Evolutionary conservation across 108 stramenopile species (phyloP), one percentile per base, ranked within the genome.

Genomic region (Halocafeteria seosinensis): DNA sequence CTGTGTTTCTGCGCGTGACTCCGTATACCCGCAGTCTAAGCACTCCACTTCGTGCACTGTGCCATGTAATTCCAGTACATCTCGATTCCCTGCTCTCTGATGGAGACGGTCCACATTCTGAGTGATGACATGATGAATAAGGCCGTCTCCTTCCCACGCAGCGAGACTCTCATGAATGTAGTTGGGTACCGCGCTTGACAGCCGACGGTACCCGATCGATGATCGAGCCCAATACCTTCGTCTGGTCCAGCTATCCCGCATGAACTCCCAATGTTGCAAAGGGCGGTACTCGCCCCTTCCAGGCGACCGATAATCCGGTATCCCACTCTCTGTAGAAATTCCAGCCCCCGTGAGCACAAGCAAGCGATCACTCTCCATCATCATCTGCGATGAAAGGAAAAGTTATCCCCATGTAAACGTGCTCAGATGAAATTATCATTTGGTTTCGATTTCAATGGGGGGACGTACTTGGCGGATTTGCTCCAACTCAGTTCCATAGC

Each of bases 41-140:
- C 97, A 98, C 36, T 62, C 57, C 3, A 95, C 70, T 17, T 79
- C 66, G 55, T 85, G 71, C 47, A 78, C 85, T 28, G 80, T 69
- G 0, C 96, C 96, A 68, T 98, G 96, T 36, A 98, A 67, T 63
- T 92, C 85, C 0, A 88, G 66, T n/a, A 91, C 84, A 36, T 84
- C 71, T 26, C 70, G 64, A 36, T 65, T 69, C 3, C 92, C 96
- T 0, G 87, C 90, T 60, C 67, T 66, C n/a, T 73, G 71, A 70
- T 98, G 96, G 53, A 95, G 81, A 0, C 73, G 66, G 73, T 98
- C 95, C 0, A 98, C 95, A 69, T 98, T 98, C 78, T 98, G 95
- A 1, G 93, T 92, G 36, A 95, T 79, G 21, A 88, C 75, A 13
- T 84, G 50, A 27, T 81, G 76, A 11, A 95, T 63, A 28, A 62